Evolutionary conservation across 1,284 basidiomycete genomes (phyloP), one percentile per base, ranked within the genome.

Genomic region (Ustilago curta): DNA sequence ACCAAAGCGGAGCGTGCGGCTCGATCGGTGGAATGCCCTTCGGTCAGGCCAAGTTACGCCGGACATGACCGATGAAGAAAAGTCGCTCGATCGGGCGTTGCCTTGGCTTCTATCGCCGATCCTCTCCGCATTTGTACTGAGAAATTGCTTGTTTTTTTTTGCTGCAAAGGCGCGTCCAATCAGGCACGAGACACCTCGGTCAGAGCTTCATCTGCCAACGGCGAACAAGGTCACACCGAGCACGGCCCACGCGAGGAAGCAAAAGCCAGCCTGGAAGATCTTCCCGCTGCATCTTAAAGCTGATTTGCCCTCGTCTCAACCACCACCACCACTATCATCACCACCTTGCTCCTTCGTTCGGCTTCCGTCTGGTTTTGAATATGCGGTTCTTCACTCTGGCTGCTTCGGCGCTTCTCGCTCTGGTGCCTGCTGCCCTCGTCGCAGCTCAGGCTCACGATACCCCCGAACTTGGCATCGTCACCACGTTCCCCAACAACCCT

Each of bases 401-500:
- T 47, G 54, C 64, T 50, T 58, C 64, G 40, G 68, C 72, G 59
- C 60, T 75, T 9, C 49, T 68, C 40, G 60, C 64, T 29, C 68
- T 70, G 59, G 55, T 60, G 7, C 60, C 67, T 23, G 61, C 61
- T 29, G 50, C 59, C n/a, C 65, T 77, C 8, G 72, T 74, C 23
- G 59, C 54, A 31, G 79, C 75, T 18, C 71, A 77, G 59, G 71
- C 70, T 14, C 65, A 79, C 50, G 80, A 83, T 47, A 77, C 76
- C 8, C 81, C 81, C 9, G 81, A 81, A 59, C 74, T 83, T 35
- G 74, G 74, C 43, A 73, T 83, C 39, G 65, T 77, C 37, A 82
- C 81, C 21, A 81, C 79, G 12, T 84, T 83, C 70, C 81, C 82
- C 23, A 76, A 81, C 67, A 82, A 83, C 68, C 80, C 82, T 9